These are phyloP conservation scores for Austroboletus eburneus DNA, from an alignment of 768 basidiomycete genomes.

Conservation along the genomic window DNA sequence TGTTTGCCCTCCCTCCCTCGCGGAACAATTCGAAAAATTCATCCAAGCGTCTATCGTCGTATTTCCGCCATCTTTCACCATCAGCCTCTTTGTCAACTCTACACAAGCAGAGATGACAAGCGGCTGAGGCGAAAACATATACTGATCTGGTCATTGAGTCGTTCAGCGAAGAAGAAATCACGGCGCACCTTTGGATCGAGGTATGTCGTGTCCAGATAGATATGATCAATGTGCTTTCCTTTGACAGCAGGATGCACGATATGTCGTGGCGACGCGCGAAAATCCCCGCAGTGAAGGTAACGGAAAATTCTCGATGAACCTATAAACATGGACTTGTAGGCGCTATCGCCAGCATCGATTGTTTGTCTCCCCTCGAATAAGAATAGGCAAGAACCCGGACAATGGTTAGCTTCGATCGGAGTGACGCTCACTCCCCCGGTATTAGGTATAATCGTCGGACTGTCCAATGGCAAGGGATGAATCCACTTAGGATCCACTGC, in stretches of 20 bases:
- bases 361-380: slow-evolving; percentile 93
- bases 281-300: slow-evolving; percentile 95
- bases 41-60: slow-evolving; percentile 54
- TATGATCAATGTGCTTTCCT: slow-evolving; percentile 76
- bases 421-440: slow-evolving; percentile 87
- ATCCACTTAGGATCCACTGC: slow-evolving; percentile 89
- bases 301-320: slow-evolving; percentile 70
- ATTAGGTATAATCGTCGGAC: slow-evolving; percentile 67
- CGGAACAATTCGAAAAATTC: slow-evolving; percentile 21
- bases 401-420: slow-evolving; percentile 97
- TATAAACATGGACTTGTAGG: slow-evolving; percentile 64
- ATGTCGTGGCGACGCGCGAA: slow-evolving; percentile 85
- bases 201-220: slow-evolving; percentile 97
- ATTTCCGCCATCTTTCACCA: slow-evolving; percentile 36
- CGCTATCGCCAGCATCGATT: slow-evolving; percentile 79
- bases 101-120: slow-evolving; percentile 92
- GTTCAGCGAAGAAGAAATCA: neutral
- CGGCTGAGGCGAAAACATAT: slow-evolving; percentile 94
- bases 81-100: slow-evolving; percentile 63
- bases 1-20: slow-evolving; percentile 33
- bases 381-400: slow-evolving; percentile 94
- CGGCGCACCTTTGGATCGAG: slow-evolving; percentile 72
- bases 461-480: slow-evolving; percentile 78
- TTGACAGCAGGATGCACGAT: slow-evolving; percentile 79
- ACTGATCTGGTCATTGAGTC: slow-evolving; percentile 40